phyloP scores from a whole-genome alignment of 1,284 basidiomycete genomes.

The Irpex sp. region DNA sequence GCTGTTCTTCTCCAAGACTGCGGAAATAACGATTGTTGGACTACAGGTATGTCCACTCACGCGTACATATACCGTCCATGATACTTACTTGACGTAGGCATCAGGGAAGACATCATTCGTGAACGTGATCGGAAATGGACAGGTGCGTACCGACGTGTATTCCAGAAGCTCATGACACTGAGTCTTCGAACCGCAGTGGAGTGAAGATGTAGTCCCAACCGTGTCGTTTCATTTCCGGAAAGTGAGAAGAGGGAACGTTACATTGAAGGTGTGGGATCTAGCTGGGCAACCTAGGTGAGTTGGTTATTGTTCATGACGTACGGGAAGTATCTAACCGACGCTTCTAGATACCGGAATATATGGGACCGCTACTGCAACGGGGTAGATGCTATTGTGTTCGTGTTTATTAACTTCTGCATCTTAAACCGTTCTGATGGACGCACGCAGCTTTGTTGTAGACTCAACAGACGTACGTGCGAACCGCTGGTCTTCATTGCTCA shows the following conservation, averaged over 20 bases:
- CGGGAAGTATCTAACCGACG: neutral
- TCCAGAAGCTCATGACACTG: neutral
- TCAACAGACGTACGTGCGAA: slow-evolving; percentile 69
- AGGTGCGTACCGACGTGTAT: slow-evolving; percentile 39
- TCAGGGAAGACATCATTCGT: slow-evolving; percentile 95
- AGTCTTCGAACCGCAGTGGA: slow-evolving; percentile 54
- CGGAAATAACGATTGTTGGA: slow-evolving; percentile 93
- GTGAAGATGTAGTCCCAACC: slow-evolving; percentile 91
- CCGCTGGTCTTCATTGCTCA: neutral
- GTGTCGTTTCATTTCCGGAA: slow-evolving; percentile 88
- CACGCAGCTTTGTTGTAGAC: slow-evolving; percentile 84
- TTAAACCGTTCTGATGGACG: slow-evolving; percentile 11
- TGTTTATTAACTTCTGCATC: slow-evolving; percentile 17
- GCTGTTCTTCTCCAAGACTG: slow-evolving; percentile 84
- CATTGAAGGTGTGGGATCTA: slow-evolving; percentile 94
- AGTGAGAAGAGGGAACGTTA: slow-evolving; percentile 86
- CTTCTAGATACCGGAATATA: slow-evolving; percentile 78
- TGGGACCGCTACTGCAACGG: slow-evolving; percentile 97
- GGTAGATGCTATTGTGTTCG: slow-evolving; percentile 91
- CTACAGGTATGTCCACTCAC: slow-evolving; percentile 60
- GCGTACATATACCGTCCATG: neutral
- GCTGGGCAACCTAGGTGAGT: slow-evolving; percentile 27
- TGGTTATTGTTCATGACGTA: neutral
- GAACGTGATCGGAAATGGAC: slow-evolving; percentile 85
- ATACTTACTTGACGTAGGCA: slow-evolving; percentile 47